Evolutionary conservation across 257 asterid species (phyloP), one percentile per base, ranked within the genome.

Genomic region (Solanum tacnaense): DNA sequence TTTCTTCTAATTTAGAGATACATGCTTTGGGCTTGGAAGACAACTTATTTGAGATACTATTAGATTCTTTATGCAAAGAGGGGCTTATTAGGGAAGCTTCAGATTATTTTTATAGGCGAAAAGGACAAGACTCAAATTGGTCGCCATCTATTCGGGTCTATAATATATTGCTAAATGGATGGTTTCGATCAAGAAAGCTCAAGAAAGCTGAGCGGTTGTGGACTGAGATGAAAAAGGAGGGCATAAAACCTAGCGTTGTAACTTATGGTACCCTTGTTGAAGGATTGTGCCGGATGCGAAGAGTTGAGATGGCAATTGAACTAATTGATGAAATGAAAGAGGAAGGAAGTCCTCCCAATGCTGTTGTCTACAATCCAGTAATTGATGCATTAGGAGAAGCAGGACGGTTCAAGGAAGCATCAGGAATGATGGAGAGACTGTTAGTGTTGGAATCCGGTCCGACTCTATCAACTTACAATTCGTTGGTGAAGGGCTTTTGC

Each of bases 361-460:
- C 93, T 21, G 90, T 96, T 32, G 95, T 96, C 76, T 96, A 93
- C 88, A 96, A 96, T 88, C 92, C 98, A 2, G 92, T 96, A 75
- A 92, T 96, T 70, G 98, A 95, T 91, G 98, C 98, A 5, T 88
- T 96, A 72, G 99, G 98, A 86, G 99, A 95, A 93, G 96, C 95
- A 10, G 95, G 98, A 34, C 93, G 93, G 90, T 93, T 96, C 88
- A 89, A 93, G 88, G 98, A 96, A 92, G 98, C 99, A 7, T 49
- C 93, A 16, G 96, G 94, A 71, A 90, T 94, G 93, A 92, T 94
- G 85, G 99, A 96, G 86, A 89, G 97, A 41, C 90, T 95, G 88
- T 92, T 90, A 10, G 90, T 94, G 49, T 83, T 94, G 70, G 96
- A 94, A 92, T 87, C 88, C 10, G 98, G 98, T 74, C 99, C 99